Evolutionary conservation across 2,329 filamentous ascomycete genomes (phyloP).

Genomic region (Colletotrichum eleusines): DNA sequence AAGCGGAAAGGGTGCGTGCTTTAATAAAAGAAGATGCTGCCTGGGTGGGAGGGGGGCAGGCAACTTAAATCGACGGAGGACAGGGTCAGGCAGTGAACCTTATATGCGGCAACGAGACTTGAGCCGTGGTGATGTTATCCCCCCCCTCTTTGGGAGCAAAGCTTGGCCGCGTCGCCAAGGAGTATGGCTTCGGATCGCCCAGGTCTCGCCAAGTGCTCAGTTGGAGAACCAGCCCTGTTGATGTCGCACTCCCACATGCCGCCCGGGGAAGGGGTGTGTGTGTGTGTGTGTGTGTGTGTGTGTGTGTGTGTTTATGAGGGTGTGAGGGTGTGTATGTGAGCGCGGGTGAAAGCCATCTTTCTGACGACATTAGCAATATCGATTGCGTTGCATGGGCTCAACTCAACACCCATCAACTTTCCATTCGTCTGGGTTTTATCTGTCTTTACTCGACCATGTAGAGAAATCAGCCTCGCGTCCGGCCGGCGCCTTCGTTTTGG

Average conservation of each 20-base stretch:
- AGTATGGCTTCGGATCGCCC: slow-evolving; percentile 40
- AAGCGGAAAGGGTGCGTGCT: background rate
- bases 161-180: slow-evolving; percentile 41
- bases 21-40: background rate
- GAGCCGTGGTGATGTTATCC: slow-evolving; percentile 31
- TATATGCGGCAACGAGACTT: slow-evolving; percentile 31
- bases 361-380: slow-evolving; percentile 36
- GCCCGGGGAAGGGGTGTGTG: slow-evolving; percentile 3
- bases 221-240: slow-evolving; percentile 32
- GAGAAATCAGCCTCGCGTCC: background rate
- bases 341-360: slow-evolving; percentile 17
- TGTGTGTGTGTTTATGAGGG: no score
- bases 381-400: slow-evolving; percentile 17
- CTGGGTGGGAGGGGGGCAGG: background rate
- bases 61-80: background rate
- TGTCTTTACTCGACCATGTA: no score
- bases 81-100: slow-evolving; percentile 15
- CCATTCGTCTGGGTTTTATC: background rate
- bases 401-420: slow-evolving; percentile 5
- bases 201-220: slow-evolving; percentile 34
- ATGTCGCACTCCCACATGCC: slow-evolving; percentile 36
- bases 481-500: background rate
- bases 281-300: no score
- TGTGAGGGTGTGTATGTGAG: background rate
- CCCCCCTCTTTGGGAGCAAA: slow-evolving; percentile 35